Evolutionary conservation across 768 basidiomycete species (phyloP), one percentile per base, ranked within the genome.

Genomic region (Boletus reticuloceps): DNA sequence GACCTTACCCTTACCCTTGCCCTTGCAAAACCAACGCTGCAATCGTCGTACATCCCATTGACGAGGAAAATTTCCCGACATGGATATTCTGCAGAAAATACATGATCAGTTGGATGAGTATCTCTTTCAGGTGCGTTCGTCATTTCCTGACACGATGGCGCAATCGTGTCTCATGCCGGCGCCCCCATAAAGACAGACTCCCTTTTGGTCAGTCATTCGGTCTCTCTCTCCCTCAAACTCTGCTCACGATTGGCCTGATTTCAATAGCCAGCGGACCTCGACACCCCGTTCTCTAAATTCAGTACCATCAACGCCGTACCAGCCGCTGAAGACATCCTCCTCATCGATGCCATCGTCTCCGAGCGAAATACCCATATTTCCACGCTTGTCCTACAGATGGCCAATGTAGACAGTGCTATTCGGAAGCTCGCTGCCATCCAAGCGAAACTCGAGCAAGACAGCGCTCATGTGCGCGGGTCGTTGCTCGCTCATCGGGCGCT

Each of bases 131-230:
- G 68, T 69, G 39, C 50, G 58, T 25, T 42, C 6, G 32, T 44
- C 51, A 36, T 54, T 50, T 53, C 31, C 36, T 45, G 36, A n/a
- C 13, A 6, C 58, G 60, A 70, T 70, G 55, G 70, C 70, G 70
- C 69, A 62, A 70, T 70, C 64, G 47, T 70, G 59, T 68, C 70
- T 70, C 68, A 72, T 66, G 51, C 53, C n/a, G 32, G 19, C 36
- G 39, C 53, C 29, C 40, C n/a, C n/a, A 19, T 41, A 22, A n/a
- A 44, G 50, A 47, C 61, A 65, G 10, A 50, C 36, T 53, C 64
- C 29, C 49, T 55, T 59, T 67, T 59, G 53, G 68, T 65, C 22
- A 42, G 69, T 56, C 34, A 1, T 1, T n/a, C 27, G 6, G 13
- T 47, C 37, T 17, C 12, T 25, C 20, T 55, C 4, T 12, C n/a